phyloP scores from a whole-genome alignment of 1,139 yeast species.

The Zygosaccharomyces sapae region DNA sequence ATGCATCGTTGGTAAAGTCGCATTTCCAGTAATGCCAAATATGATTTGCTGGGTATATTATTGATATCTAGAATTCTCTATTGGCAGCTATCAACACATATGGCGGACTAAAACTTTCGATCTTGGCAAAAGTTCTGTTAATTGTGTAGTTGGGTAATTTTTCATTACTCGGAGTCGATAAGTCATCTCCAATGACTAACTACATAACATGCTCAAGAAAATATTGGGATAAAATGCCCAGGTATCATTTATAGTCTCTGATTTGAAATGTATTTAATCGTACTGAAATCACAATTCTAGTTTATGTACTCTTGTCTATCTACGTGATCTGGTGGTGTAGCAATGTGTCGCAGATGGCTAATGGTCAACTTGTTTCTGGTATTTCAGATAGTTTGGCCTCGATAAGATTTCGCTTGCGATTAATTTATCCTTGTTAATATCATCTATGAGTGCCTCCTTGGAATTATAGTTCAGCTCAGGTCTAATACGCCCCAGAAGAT shows the following conservation, averaged over 20 bases:
- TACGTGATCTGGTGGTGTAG: neutral
- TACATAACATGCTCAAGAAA: neutral
- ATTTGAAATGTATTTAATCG: neutral
- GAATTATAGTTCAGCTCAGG: slow-evolving; percentile 88
- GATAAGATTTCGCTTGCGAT: slow-evolving; percentile 54
- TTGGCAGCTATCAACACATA: neutral
- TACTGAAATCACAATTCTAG: neutral
- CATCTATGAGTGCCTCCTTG: slow-evolving; percentile 78
- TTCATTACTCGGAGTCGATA: neutral
- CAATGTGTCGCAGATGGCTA: neutral
- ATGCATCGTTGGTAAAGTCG: slow-evolving; percentile 15
- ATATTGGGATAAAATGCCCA: neutral
- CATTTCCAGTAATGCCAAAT: slow-evolving; percentile 1
- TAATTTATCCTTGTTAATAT: slow-evolving; percentile 74
- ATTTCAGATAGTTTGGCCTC: slow-evolving; percentile 11
- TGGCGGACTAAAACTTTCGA: neutral
- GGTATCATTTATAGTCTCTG: neutral
- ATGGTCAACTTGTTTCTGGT: slow-evolving; percentile 2
- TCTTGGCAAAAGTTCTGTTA: neutral
- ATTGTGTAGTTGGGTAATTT: neutral
- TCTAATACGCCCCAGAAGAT: slow-evolving; percentile 80
- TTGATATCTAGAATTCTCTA: neutral
- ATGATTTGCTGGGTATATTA: neutral
- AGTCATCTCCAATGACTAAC: neutral
- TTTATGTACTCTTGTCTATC: neutral